Base-by-base conservation (phyloP, 176 grass and related monocot species). In the Phoenix roebelenii region DNA sequence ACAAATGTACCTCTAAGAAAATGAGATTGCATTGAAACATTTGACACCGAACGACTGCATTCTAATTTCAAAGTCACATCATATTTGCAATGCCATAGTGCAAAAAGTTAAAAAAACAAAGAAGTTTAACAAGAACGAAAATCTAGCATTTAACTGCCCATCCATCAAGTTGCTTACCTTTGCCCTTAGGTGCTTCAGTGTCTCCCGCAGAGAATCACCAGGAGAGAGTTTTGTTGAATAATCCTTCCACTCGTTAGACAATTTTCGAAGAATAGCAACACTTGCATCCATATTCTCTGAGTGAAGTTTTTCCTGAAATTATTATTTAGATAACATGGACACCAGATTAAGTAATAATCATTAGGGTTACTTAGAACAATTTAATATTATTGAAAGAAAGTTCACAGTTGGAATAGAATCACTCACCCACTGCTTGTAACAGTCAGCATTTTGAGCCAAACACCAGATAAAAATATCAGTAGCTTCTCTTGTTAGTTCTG, bases 391-490 rank as follows among this genome's bases (percentile, higher is more conserved):
- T 44, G 35, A 44, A 10, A 44, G 9, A 12, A 12, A 44, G 9
- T 44, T 44, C 35, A 12, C 14, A 44, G 12, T 44, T 44, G 35
- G 7, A 44, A 44, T 14, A 44, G 35, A 44, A 44, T 12, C 35
- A 50, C 84, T 82, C 67, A 99, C 94, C 94, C 94, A 99, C 7
- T 77, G 88, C 67, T 93, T 93, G 79, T 79, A 89, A 23, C 76
- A 89, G n/a, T 99, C 94, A 19, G 65, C 28, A 74, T 85, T 93
- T 67, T 93, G 94, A 59, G 51, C 60, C 61, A 99, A 81, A 77
- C 88, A 99, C 85, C 94, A 93, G 17, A 99, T 67, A 24, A 99
- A 93, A 7, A 99, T 35, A 65, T 85, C 82, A 59, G 58, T 66
- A 50, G 82, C 82, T 79, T 99, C 94, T 59, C 51, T 81, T 15